Percentiles rank a stretch among this genome's conserved stretches.
phyloP scores from a whole-genome alignment of 768 basidiomycete genomes.

The Hericium erinaceus region DNA sequence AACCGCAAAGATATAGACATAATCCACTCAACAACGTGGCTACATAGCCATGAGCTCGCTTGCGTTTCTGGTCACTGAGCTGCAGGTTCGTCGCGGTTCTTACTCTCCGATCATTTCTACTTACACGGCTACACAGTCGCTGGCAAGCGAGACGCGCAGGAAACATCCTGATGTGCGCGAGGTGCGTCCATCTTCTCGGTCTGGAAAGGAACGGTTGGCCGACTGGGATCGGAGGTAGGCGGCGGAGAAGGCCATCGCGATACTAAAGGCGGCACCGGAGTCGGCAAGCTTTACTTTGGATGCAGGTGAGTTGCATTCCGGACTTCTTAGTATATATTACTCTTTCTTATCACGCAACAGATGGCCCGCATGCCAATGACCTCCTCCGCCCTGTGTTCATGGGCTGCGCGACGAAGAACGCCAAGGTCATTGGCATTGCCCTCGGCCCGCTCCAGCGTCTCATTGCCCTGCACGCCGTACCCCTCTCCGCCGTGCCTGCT shows the following conservation, averaged over 20 bases:
- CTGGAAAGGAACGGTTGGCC: background rate
- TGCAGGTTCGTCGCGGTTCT: conserved; percentile 39
- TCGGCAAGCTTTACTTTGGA: conserved; percentile 41
- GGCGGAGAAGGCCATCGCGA: conserved; percentile 78
- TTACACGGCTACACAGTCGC: conserved; percentile 39
- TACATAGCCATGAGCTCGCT: conserved; percentile 47
- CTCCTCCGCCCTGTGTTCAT: conserved; percentile 84
- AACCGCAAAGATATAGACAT: too few relatives aligned
- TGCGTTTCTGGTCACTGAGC: conserved; percentile 63
- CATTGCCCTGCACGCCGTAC: conserved; percentile 79
- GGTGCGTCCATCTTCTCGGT: conserved; percentile 33
- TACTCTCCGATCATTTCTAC: background rate
- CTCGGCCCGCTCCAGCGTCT: conserved; percentile 87
- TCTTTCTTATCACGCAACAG: conserved; percentile 24
- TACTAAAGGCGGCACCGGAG: conserved; percentile 75
- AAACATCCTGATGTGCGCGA: conserved; percentile 92
- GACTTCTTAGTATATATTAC: background rate
- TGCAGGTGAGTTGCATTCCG: background rate
- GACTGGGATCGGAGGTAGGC: conserved; percentile 35
- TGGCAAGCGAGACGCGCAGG: conserved; percentile 81
- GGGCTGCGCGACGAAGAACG: conserved; percentile 88
- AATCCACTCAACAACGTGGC: too few relatives aligned
- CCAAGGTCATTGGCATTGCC: conserved; percentile 89
- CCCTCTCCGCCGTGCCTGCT: conserved; percentile 64
- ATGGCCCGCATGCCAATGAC: conserved; percentile 72